Base-by-base conservation (phyloP, 225 moss, liverwort and hornwort genomes). In the Pleurozium schreberi region DNA sequence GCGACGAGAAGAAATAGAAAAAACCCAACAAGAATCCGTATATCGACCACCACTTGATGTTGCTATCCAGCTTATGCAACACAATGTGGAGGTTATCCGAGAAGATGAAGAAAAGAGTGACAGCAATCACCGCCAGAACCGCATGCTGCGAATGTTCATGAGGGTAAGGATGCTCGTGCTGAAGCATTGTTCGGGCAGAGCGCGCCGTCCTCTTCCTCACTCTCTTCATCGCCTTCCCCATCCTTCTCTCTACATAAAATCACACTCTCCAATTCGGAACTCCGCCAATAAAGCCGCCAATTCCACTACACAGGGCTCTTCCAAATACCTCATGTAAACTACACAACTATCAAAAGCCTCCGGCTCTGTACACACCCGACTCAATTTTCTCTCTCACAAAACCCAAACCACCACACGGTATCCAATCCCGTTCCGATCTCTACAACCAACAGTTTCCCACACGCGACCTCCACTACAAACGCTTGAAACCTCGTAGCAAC, bases 11-110 rank as follows among this genome's bases (percentile, higher is more conserved):
- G 88, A 99, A 99, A 76, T 99, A 99, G 80, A 99, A 99, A 84
- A 96, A 97, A 30, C 96, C 96, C 82, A 99, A 83, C 64, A 99
- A 89, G 88, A 96, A 96, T 63, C 59, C 96, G 68, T 99, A 99
- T 28, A 99, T 97, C 22, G 96, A 99, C 99, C 99, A 99, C 99
- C 99, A 99, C 89, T 99, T 99, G 88, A 97, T 96, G 80, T 99
- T 99, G 57, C 94, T 94, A 88, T 99, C 99, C 91, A 99, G 90
- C 91, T 99, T 99, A 61, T 97, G 96, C 85, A 99, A 81, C 85
- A 99, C 95, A 80, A 96, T 99, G 92, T 97, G 99, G 60, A 99
- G 94, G 73, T 99, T 97, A 52, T 99, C 99, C 18, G 96, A 95
- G 80, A 96, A 99, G 83, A 97, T 95, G 85, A 99, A 97, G 91